phyloP scores from a whole-genome alignment of 2,329 filamentous ascomycete species.

The Diaporthe ampelina region DNA sequence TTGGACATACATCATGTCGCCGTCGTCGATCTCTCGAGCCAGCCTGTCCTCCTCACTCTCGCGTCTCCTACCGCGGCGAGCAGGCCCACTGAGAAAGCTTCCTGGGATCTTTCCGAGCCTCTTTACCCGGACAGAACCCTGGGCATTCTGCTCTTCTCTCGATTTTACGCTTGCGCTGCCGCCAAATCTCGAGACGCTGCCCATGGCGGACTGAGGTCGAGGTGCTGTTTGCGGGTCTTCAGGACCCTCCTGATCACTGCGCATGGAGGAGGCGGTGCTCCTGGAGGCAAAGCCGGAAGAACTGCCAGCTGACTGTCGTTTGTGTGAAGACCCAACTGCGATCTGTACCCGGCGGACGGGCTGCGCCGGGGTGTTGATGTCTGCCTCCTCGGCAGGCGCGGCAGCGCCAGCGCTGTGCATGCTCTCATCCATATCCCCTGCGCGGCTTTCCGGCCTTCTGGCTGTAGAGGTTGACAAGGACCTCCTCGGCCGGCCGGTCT shows the following conservation, averaged over 20 bases:
- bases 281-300: conserved; percentile 51
- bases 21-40: conserved; percentile 53
- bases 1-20: conserved; percentile 57
- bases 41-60: conserved; percentile 73
- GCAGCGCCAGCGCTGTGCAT: conserved; percentile 43
- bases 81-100: conserved; percentile 84
- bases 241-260: conserved; percentile 61
- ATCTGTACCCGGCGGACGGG: conserved; percentile 69
- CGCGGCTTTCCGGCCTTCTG: conserved; percentile 45
- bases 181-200: conserved; percentile 67
- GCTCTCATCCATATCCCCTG: conserved; percentile 49
- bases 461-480: conserved; percentile 58
- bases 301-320: conserved; percentile 53
- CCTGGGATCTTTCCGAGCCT: conserved; percentile 81
- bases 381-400: conserved; percentile 44
- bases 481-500: conserved; percentile 62
- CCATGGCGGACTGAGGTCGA: conserved; percentile 61
- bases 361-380: conserved; percentile 69
- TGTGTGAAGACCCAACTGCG: conserved; percentile 58
- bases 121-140: conserved; percentile 84
- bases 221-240: conserved; percentile 66
- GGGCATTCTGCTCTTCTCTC: conserved; percentile 74
- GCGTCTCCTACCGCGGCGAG: conserved; percentile 78
- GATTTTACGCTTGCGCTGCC: conserved; percentile 66
- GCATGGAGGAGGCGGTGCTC: conserved; percentile 51